Evolutionary conservation across 257 asterid genomes (phyloP).

Genomic region (Sherardia arvensis): DNA sequence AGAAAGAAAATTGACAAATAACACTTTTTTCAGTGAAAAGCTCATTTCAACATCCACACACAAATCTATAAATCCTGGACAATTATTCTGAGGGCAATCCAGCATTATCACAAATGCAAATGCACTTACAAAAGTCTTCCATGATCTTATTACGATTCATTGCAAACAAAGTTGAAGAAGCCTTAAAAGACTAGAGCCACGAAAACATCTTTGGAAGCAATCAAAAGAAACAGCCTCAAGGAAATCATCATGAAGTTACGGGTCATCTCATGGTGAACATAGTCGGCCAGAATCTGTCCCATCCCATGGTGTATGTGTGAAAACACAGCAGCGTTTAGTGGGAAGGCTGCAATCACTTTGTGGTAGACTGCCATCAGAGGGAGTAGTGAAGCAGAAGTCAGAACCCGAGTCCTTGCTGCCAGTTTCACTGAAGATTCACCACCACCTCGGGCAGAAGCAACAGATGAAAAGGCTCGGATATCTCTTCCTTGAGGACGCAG

Average conservation of each 20-base stretch:
- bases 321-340: background rate
- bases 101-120: background rate
- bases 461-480: conserved; percentile 1
- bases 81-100: background rate
- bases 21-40: background rate
- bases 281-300: conserved; percentile 1
- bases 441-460: background rate
- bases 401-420: background rate
- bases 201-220: conserved; percentile 5
- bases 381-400: background rate
- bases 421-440: background rate
- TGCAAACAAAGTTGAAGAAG: background rate
- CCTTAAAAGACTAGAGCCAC: conserved; percentile 1
- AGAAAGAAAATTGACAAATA: background rate
- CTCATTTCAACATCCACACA: background rate
- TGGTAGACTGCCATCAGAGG: background rate
- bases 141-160: background rate
- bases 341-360: background rate
- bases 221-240: conserved; percentile 1
- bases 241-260: background rate
- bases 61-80: background rate
- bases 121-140: background rate
- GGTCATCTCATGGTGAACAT: conserved; percentile 8
- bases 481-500: background rate
- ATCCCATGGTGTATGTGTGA: background rate